These are phyloP conservation scores for Suillus brevipes DNA, from an alignment of 768 basidiomycete species.

Conservation along the genomic window DNA sequence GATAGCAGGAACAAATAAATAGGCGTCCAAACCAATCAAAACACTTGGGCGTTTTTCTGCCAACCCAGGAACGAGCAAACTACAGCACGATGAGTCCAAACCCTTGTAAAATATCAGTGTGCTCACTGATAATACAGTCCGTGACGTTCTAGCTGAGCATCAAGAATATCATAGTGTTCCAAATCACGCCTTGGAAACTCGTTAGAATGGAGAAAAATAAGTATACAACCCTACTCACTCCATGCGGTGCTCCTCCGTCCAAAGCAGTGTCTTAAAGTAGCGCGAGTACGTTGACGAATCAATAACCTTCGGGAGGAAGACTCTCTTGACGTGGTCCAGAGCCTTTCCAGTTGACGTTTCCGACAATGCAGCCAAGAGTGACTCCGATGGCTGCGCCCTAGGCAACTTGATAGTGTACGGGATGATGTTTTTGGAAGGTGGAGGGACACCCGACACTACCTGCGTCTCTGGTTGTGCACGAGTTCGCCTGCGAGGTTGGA, in stretches of 20 bases:
- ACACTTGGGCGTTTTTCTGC: slow-evolving; percentile 61
- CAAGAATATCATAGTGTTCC: slow-evolving; percentile 37
- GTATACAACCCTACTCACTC: slow-evolving; percentile 31
- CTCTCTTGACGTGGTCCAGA: slow-evolving; percentile 27
- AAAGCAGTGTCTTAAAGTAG: slow-evolving; percentile 47
- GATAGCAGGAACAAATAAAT: slow-evolving; percentile 17
- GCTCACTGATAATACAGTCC: slow-evolving; percentile 37
- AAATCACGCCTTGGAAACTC: slow-evolving; percentile 35
- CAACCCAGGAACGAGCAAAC: slow-evolving; percentile 53
- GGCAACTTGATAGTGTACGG: slow-evolving; percentile 16
- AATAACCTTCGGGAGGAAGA: slow-evolving; percentile 38
- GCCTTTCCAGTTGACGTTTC: slow-evolving; percentile 15
- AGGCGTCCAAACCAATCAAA: slow-evolving; percentile 50
- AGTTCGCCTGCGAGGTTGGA: slow-evolving; percentile 28
- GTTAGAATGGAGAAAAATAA: slow-evolving; percentile 3
- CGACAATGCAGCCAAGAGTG: slow-evolving; percentile 3
- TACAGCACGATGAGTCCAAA: slow-evolving; percentile 18
- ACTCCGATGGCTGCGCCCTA: slow-evolving; percentile 6
- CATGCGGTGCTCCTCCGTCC: slow-evolving; percentile 51
- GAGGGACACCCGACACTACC: slow-evolving; percentile 25
- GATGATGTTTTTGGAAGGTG: slow-evolving; percentile 17
- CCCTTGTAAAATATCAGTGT: background rate
- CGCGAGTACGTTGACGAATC: slow-evolving; percentile 40
- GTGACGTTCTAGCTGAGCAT: slow-evolving; percentile 19
- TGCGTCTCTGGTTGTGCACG: slow-evolving; percentile 16